Evolutionary conservation across 495 filamentous ascomycete species (phyloP).

Genomic region (Neurospora discreta): DNA sequence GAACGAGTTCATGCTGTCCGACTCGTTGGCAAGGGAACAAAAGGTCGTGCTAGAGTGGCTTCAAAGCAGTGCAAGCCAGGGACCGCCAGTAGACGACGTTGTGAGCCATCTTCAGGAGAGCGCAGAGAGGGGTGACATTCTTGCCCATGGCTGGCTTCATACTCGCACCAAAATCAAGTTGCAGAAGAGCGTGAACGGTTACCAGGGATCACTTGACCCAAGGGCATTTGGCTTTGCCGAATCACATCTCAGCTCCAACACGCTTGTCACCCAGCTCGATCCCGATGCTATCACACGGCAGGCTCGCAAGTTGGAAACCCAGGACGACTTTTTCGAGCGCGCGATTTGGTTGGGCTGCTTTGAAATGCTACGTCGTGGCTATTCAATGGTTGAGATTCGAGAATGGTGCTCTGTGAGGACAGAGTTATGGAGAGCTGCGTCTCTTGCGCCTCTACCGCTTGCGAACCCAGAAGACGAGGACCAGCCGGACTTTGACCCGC

Average conservation of each 20-base stretch:
- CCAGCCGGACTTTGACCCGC: conserved; percentile 28
- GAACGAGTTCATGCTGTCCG: conserved; percentile 37
- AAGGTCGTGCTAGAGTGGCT: conserved; percentile 74
- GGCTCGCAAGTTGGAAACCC: conserved; percentile 54
- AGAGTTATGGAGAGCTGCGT: conserved; percentile 75
- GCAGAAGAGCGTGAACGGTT: conserved; percentile 63
- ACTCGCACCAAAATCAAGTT: conserved; percentile 83
- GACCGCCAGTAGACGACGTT: conserved; percentile 60
- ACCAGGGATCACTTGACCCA: conserved; percentile 54
- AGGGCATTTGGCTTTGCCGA: conserved; percentile 43
- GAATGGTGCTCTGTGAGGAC: conserved; percentile 71
- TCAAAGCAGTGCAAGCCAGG: conserved; percentile 54
- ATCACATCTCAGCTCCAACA: conserved; percentile 46
- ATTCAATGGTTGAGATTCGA: conserved; percentile 55
- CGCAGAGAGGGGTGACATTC: conserved; percentile 51
- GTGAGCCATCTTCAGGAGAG: conserved; percentile 62
- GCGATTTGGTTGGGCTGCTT: conserved; percentile 82
- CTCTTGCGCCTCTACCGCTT: conserved; percentile 46
- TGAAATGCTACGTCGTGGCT: conserved; percentile 76
- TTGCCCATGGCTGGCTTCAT: conserved; percentile 83
- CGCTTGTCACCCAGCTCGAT: conserved; percentile 80
- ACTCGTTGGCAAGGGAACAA: conserved; percentile 50
- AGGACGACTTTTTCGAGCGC: conserved; percentile 76
- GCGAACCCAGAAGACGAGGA: conserved; percentile 30
- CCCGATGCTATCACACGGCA: conserved; percentile 82